Evolutionary conservation across 2,329 filamentous ascomycete species (phyloP), one percentile per base, ranked within the genome.

Genomic region (Alternaria triticimaculans): DNA sequence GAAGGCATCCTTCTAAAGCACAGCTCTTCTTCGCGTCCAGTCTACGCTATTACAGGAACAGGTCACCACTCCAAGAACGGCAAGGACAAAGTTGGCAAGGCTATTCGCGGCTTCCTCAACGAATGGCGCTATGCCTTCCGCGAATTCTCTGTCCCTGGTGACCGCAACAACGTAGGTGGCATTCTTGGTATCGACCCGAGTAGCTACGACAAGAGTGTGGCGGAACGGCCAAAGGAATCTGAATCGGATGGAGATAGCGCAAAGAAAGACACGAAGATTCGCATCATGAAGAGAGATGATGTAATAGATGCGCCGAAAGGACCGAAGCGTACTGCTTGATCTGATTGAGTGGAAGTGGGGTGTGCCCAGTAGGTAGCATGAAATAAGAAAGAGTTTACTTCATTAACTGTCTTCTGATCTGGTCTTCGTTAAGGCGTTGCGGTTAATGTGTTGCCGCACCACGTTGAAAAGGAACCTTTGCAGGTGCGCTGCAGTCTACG

Each of bases 31-130:
- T 81, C 84, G 6, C 87, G 89, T 21, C 92, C 95, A 3, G 87
- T 99, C 45, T 99, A 98, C 78, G 94, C 94, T 70, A 98, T 99
- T 78, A 97, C 94, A 1, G 96, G 96, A 48, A 98, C 95, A 1
- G 96, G 95, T 4, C 94, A 98, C 76, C 96, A 99, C 82, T 97
- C 93, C 79, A 98, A 98, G 84, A 97, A 97, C 77, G 95, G 96
- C 74, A 98, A 98, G 80, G 96, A 99, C 81, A 99, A 99, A 82
- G 93, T 99, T 37, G 95, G 95, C 76, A 97, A 97, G 82, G 94
- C 94, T 2, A 90, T 98, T 66, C 90, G 96, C 58, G 89, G 88
- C 70, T 98, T 96, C 82, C 84, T 99, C 59, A 96, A 95, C 76
- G 95, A 98, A 78, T 97, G 94, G 94, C 89, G 93, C 66, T 99